Base-by-base conservation (phyloP, 768 basidiomycete genomes). In the Coprinopsis sp. region DNA sequence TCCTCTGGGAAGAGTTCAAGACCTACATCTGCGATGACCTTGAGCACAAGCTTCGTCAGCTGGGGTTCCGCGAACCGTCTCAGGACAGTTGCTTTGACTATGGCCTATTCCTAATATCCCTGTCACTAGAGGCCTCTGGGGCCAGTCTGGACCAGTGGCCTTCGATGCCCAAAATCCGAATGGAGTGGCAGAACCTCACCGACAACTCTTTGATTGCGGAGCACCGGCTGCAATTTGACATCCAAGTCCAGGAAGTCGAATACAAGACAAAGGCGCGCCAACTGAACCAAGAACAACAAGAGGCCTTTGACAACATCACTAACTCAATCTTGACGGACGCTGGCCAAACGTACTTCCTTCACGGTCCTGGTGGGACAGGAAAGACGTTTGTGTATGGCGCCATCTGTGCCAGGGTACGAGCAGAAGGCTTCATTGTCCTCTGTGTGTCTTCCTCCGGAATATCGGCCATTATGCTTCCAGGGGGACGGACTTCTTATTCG, bases 371-470 rank as follows among this genome's bases (percentile, higher is more conserved):
- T 25, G 72, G 73, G 1, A 65, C 65, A 42, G 71, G 75, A 11
- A 77, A 77, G 45, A 76, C 75, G 0, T 77, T 67, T 58, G 49
- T 72, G 1, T 66, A 64, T 46, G 71, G 66, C 3, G 59, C 66
- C 3, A 51, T 73, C 33, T 61, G 65, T 51, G 30, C 57, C 29
- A 31, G 52, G 11, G 18, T 74, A 1, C 51, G 60, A 11, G 49
- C 51, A 6, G 34, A 57, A 11, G 60, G 61, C 0, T 21, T 53
- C 21, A 64, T 76, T 56, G 62, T 71, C 1, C 60, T 79, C 2
- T 76, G 70, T 68, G 70, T 73, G 12, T 70, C 74, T 11, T 78
- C 76, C 1, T 76, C 74, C 29, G 74, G 75, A 0, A 71, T 78
- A 44, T 60, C 76, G 1, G 55, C 76, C 10, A 59, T 79, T 2